Evolutionary conservation across 2,329 filamentous ascomycete genomes (phyloP).

Genomic region (Phyllosticta citriasiana): DNA sequence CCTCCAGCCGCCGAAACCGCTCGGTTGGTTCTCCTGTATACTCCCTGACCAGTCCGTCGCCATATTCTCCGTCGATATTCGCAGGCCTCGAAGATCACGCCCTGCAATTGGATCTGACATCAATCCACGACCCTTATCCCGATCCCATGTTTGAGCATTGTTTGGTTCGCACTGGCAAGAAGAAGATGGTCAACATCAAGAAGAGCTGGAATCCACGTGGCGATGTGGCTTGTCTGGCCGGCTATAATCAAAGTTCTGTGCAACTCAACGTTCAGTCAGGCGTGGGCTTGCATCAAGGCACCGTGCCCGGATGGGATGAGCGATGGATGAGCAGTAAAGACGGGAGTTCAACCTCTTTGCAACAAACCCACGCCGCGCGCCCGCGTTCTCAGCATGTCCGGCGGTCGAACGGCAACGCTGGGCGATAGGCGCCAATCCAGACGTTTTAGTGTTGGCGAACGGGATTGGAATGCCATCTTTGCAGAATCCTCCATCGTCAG

Average conservation of each 20-base stretch:
- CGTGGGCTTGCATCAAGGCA: constrained; percentile 17
- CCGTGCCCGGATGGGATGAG: constrained; percentile 23
- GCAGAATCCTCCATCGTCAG: neutral
- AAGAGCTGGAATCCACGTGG: constrained; percentile 23
- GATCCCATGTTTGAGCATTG: constrained; percentile 23
- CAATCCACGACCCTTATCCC: constrained; percentile 32
- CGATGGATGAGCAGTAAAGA: constrained; percentile 26
- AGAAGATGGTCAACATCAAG: constrained; percentile 17
- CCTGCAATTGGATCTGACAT: constrained; percentile 34
- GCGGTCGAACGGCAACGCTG: neutral
- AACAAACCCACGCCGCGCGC: neutral
- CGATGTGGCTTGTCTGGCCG: constrained; percentile 33
- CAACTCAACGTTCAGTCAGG: constrained; percentile 30
- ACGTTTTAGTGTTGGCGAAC: neutral
- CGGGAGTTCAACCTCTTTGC: neutral
- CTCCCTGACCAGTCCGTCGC: constrained; percentile 36
- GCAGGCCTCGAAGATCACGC: constrained; percentile 39
- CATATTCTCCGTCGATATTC: constrained; percentile 35
- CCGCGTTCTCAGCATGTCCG: neutral
- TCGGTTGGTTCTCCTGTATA: constrained; percentile 35
- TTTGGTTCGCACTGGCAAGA: neutral
- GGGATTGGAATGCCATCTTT: neutral
- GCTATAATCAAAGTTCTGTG: constrained; percentile 37
- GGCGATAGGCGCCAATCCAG: neutral
- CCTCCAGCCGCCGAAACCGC: constrained; percentile 14